A percentile compares a stretch with the other conserved stretches of the same genome.
phyloP scores from a whole-genome alignment of 768 basidiomycete species.

The Crucibulum laeve region DNA sequence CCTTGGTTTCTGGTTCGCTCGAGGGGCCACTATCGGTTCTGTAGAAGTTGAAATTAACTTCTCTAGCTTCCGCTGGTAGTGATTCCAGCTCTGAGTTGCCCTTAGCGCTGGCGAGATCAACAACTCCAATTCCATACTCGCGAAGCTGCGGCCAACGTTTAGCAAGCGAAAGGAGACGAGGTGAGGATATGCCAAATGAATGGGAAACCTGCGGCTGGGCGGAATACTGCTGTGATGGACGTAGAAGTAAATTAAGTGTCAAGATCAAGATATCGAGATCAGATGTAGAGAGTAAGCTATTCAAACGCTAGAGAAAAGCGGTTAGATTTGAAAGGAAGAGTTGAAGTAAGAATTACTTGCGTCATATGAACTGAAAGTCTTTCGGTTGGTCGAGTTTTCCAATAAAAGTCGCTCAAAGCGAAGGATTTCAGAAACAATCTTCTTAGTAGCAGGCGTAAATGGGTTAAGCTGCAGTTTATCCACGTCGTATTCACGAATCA shows the following conservation, averaged over 20 bases:
- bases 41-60: slow-evolving; percentile 82
- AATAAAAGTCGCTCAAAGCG: slow-evolving; percentile 85
- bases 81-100: slow-evolving; percentile 49
- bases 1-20: slow-evolving; percentile 41
- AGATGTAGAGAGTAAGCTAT: slow-evolving; percentile 80
- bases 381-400: slow-evolving; percentile 97
- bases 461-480: slow-evolving; percentile 77
- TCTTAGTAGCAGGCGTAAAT: slow-evolving; percentile 75
- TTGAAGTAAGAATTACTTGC: slow-evolving; percentile 46
- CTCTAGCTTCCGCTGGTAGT: slow-evolving; percentile 69
- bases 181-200: slow-evolving; percentile 75
- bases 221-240: slow-evolving; percentile 94
- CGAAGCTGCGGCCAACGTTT: slow-evolving; percentile 82
- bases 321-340: slow-evolving; percentile 7
- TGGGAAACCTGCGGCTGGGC: slow-evolving; percentile 81
- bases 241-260: slow-evolving; percentile 79
- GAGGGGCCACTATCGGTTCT: slow-evolving; percentile 40
- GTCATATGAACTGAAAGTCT: slow-evolving; percentile 95
- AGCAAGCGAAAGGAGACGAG: slow-evolving; percentile 77
- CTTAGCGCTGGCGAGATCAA: slow-evolving; percentile 63
- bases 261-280: slow-evolving; percentile 87
- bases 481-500: slow-evolving; percentile 81
- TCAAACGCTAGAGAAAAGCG: slow-evolving; percentile 63
- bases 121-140: slow-evolving; percentile 73
- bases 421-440: slow-evolving; percentile 74